A percentile compares a stretch with the other conserved stretches of the same genome.
Evolutionary conservation across 306 rosid species (phyloP).

Genomic region (Aeschynomene evenia): DNA sequence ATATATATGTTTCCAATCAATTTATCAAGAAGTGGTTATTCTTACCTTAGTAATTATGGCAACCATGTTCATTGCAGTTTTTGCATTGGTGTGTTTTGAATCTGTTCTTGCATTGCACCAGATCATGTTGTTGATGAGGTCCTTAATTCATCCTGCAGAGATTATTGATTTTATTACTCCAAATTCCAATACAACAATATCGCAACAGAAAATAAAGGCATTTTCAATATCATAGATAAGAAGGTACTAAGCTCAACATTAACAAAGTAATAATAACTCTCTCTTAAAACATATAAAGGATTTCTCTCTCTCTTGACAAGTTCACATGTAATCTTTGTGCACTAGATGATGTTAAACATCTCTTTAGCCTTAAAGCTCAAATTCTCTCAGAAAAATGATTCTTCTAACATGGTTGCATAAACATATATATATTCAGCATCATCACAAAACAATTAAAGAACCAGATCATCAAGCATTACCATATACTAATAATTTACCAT

Average conservation of each 20-base stretch:
- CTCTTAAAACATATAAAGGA: too few species aligned
- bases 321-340: too few species aligned
- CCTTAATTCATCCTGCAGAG: not conserved
- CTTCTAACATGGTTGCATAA: not conserved
- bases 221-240: too few species aligned
- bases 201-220: too few species aligned
- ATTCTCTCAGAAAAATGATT: too few species aligned
- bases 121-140: too few species aligned
- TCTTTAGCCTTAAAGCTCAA: too few species aligned
- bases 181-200: not conserved
- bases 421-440: not conserved
- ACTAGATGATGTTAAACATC: too few species aligned
- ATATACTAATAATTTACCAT: not conserved
- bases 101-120: slow-evolving; percentile 1
- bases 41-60: not conserved
- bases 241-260: too few species aligned
- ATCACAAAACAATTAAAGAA: not conserved
- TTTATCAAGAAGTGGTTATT: not conserved
- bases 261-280: too few species aligned
- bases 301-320: too few species aligned
- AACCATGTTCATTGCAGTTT: not conserved
- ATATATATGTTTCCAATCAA: not conserved
- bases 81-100: not conserved
- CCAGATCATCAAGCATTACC: not conserved
- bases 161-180: not conserved